Evolutionary conservation across 148 eudicot species (phyloP).

Genomic region (Fagopyrum esculentum): DNA sequence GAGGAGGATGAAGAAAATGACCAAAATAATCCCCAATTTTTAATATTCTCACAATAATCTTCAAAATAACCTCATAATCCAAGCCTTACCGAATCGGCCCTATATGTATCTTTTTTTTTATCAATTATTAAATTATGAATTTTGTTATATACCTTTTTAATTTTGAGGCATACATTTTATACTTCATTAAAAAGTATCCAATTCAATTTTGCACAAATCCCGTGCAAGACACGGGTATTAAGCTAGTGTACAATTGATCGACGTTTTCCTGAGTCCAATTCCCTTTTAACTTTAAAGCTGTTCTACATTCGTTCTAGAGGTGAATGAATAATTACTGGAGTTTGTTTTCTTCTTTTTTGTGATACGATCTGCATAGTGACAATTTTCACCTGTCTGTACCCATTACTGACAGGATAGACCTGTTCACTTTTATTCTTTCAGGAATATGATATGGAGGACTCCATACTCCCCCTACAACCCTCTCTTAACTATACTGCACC

Average conservation of each 20-base stretch:
- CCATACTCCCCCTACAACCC: constrained; percentile 91
- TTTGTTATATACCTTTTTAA: no score
- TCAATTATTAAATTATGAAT: no score
- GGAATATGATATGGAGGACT: constrained; percentile 98
- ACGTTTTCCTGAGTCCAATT: not conserved
- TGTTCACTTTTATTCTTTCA: constrained; percentile 24
- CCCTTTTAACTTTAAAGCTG: not conserved
- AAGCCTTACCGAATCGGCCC: no score
- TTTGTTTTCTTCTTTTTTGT: not conserved
- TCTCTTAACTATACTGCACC: constrained; percentile 95
- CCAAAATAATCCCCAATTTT: no score
- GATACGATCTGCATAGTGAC: not conserved
- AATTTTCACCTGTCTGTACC: not conserved
- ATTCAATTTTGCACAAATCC: no score
- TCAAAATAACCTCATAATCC: no score
- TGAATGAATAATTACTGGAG: not conserved
- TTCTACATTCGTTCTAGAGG: not conserved
- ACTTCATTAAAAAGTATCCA: no score
- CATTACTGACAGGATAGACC: not conserved
- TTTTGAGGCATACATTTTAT: no score
- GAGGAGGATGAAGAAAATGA: no score
- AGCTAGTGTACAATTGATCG: not conserved
- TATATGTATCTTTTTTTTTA: no score
- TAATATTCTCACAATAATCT: no score
- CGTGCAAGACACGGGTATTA: no score